Base-by-base conservation (phyloP, 495 filamentous ascomycete genomes). In the Opeltia flavorubescens region DNA sequence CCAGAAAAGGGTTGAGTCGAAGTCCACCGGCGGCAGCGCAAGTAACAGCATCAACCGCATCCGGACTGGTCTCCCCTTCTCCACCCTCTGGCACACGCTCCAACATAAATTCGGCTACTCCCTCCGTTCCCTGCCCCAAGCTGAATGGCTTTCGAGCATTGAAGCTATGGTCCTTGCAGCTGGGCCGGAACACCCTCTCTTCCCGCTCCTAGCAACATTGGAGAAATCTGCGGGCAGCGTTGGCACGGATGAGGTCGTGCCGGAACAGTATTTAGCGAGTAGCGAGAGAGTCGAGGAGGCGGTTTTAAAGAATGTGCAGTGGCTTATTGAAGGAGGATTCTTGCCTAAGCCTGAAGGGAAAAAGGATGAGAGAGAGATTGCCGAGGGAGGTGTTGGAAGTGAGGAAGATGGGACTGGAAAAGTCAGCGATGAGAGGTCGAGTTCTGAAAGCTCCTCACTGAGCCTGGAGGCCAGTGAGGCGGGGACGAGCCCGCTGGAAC, bases 321-420 rank as follows among this genome's bases (percentile, higher is more conserved):
- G 50, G n/a, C 44, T 62, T 13, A 48, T 57, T 11, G 50, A 53
- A 34, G 50, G 47, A 9, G 59, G 55, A 0, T 62, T 58, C 24
- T 39, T 62, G 26, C 55, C 57, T 30, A 50, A 47, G 38, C 44
- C 54, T 0, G 21, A 12, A 13, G 11, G 18, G 30, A 9, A 33
- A 33, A n/a, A n/a, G n/a, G n/a, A n/a, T n/a, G n/a, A n/a, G n/a
- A n/a, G n/a, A n/a, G n/a, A n/a, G n/a, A n/a, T n/a, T n/a, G n/a
- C n/a, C n/a, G n/a, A n/a, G n/a, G n/a, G n/a, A n/a, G n/a, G n/a
- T n/a, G n/a, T n/a, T n/a, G n/a, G n/a, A n/a, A n/a, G n/a, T n/a
- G n/a, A n/a, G n/a, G n/a, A n/a, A n/a, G n/a, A n/a, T n/a, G n/a
- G n/a, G n/a, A n/a, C n/a, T n/a, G n/a, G n/a, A n/a, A n/a, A n/a